Percentiles rank a stretch among this genome's conserved stretches.
phyloP scores from a whole-genome alignment of 164 flowering plant species.

The Chimonanthus praecox region DNA sequence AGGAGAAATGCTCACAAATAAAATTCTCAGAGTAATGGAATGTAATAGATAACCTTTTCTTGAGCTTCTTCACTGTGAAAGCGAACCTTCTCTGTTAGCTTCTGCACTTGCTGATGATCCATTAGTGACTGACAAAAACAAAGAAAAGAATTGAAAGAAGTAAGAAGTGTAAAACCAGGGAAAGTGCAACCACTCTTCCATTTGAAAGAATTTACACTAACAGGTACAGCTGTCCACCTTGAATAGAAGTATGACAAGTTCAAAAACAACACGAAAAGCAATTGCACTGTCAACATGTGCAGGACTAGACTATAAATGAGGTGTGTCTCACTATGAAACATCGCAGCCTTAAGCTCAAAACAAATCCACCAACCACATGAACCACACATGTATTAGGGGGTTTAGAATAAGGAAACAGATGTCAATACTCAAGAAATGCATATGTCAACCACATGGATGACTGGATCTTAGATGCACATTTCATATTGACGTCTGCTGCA shows the following conservation, averaged over 20 bases:
- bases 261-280: not conserved
- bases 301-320: no score
- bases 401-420: not conserved
- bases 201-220: not conserved
- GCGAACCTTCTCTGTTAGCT: slow-evolving; percentile 46
- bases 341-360: no score
- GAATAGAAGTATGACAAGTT: not conserved
- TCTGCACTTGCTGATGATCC: slow-evolving; percentile 16
- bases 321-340: no score
- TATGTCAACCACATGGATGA: no score
- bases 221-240: not conserved
- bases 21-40: not conserved
- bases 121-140: slow-evolving; percentile 11
- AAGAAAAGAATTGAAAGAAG: not conserved
- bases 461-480: no score
- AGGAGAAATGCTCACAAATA: not conserved
- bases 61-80: slow-evolving; percentile 36
- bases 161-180: not conserved
- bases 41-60: slow-evolving; percentile 38
- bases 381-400: not conserved
- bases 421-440: not conserved
- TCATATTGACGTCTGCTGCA: no score
- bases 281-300: no score
- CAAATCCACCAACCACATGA: not conserved
- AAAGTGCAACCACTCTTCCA: not conserved